Conservation (phyloP, 345 rosid genomes). For the Sonneratia caseolaris region DNA sequence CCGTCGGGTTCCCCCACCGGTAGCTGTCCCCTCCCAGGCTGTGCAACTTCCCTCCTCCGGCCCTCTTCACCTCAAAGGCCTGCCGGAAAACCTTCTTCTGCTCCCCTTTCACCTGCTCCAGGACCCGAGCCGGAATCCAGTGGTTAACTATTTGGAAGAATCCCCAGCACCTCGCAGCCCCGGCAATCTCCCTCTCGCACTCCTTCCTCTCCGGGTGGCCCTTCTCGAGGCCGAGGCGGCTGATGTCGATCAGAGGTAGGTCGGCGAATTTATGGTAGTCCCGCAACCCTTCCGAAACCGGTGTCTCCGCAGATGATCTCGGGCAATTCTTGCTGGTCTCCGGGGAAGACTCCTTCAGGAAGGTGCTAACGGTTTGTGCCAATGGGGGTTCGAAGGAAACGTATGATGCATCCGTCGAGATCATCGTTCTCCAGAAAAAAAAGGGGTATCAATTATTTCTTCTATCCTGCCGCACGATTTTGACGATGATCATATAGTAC, state of each 20-base stretch:
- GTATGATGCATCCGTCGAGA: background rate
- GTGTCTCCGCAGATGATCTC: background rate
- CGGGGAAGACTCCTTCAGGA: background rate
- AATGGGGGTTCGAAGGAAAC: background rate
- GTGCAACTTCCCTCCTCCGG: slow-evolving; percentile 9
- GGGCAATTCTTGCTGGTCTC: background rate
- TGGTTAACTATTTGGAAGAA: slow-evolving; percentile 69
- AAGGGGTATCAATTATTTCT: too few relatives aligned
- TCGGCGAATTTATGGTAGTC: slow-evolving; percentile 7
- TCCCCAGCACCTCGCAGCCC: slow-evolving; percentile 60
- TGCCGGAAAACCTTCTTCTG: slow-evolving; percentile 35
- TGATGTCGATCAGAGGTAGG: slow-evolving; percentile 52
- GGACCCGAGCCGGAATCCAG: slow-evolving; percentile 34
- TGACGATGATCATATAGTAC: too few relatives aligned
- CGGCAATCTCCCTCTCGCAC: slow-evolving; percentile 32
- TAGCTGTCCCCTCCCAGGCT: slow-evolving; percentile 32
- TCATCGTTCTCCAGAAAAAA: background rate
- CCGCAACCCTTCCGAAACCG: background rate
- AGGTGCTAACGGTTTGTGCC: background rate
- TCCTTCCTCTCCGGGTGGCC: slow-evolving; percentile 18
- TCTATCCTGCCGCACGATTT: too few relatives aligned
- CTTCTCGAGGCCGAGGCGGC: slow-evolving; percentile 12
- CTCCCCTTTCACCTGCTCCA: slow-evolving; percentile 32
- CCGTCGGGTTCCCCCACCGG: slow-evolving; percentile 72
- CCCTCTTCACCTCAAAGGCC: slow-evolving; percentile 35